Evolutionary conservation across 805 yeast species (phyloP), one percentile per base, ranked within the genome.

Genomic region (Barnettozyma sp.): DNA sequence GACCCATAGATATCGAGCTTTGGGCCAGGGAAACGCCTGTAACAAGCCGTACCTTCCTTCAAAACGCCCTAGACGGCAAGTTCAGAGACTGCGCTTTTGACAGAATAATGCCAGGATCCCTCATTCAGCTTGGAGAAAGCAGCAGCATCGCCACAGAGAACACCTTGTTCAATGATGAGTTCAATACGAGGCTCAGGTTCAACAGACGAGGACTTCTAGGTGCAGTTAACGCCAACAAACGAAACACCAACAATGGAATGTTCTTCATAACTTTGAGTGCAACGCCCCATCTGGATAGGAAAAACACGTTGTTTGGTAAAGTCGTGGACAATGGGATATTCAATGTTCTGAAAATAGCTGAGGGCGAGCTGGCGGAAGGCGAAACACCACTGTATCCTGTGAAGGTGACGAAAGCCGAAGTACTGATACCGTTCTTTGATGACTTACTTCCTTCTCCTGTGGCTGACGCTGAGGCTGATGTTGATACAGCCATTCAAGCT

Each of bases 11-110:
- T 18, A 54, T 81, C 2, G 87, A 76, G 39, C 52, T 82, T 6
- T 82, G 81, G 77, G 83, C 87, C 10, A 73, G 73, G 45, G 85
- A 82, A 50, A 55, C 71, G 4, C 86, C 87, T 0, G 41, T 44
- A 0, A 65, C 75, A 1, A 49, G 70, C 21, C 49, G 65, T 23
- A 48, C 50, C 25, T 79, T 82, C 45, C 49, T 82, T n/a, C 61
- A 63, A 34, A 62, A 60, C 24, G 71, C 81, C 43, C 27, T 64
- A 12, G 57, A 68, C 39, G 66, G 68, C 8, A 49, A 46, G 26
- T 76, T 65, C 47, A 54, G 55, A 32, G 68, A 65, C 11, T 50
- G 61, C 35, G 42, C 44, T 25, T 74, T 80, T 46, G 58, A 58
- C 35, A 56, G 68, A 26, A 54, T 70, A 4, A 49, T 65, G 7